phyloP scores from a whole-genome alignment of 495 filamentous ascomycete species.

The Penicillium paxilli region DNA sequence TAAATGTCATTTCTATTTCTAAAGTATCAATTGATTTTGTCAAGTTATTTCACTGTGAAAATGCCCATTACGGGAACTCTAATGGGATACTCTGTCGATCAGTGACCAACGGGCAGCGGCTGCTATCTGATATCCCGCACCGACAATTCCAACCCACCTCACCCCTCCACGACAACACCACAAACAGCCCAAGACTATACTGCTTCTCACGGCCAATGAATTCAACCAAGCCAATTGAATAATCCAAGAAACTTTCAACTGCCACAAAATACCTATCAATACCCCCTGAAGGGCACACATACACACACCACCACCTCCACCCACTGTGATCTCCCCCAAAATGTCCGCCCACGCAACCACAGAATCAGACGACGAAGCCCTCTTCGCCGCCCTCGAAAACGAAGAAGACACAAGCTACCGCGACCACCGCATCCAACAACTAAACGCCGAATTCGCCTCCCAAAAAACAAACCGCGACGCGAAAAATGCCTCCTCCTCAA shows the following conservation, averaged over 20 bases:
- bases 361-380: slow-evolving; percentile 67
- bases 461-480: slow-evolving; percentile 36
- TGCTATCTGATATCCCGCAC: too few species aligned
- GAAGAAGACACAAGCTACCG: slow-evolving; percentile 66
- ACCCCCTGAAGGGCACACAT: background rate
- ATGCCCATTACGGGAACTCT: too few species aligned
- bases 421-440: slow-evolving; percentile 68
- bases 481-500: slow-evolving; percentile 22
- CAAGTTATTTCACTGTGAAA: too few species aligned
- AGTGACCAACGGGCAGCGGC: too few species aligned
- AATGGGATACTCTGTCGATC: too few species aligned
- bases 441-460: slow-evolving; percentile 61
- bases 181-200: background rate
- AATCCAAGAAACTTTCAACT: background rate
- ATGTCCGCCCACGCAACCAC: slow-evolving; percentile 21
- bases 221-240: background rate
- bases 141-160: too few species aligned
- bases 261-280: background rate
- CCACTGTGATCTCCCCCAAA: background rate
- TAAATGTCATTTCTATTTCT: too few species aligned
- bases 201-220: too few species aligned
- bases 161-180: background rate
- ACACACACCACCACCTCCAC: background rate
- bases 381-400: slow-evolving; percentile 68
- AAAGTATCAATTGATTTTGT: too few species aligned